Base-by-base conservation (phyloP, 768 basidiomycete species). In the Phanerochaete carnosa region DNA sequence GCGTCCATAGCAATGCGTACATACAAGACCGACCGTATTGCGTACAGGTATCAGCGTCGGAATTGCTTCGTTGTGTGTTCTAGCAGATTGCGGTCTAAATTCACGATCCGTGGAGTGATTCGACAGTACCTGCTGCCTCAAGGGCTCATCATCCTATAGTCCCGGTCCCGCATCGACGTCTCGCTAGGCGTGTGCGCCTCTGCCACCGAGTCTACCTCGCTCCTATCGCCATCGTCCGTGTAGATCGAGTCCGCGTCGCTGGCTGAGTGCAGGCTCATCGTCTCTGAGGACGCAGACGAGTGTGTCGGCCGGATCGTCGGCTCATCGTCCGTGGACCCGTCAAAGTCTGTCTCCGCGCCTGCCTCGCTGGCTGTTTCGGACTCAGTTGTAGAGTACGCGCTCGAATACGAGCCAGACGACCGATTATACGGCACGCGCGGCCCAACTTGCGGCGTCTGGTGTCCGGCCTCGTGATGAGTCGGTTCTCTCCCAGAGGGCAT, bases 311-410 rank as follows among this genome's bases (percentile, higher is more conserved):
- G 80, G 63, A 91, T 89, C n/a, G 89, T 91, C n/a, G 89, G 89
- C 70, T 91, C 89, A 62, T 91, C 89, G 60, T 90, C 89, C 25
- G 89, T 90, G 57, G 83, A 85, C 60, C 79, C 81, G 37, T 82
- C 86, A 50, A 82, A 77, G 52, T 80, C 83, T 1, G 79, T 79
- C 63, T 77, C 79, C 35, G 75, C 73, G 35, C 76, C 77, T 2
- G 73, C 69, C 23, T 75, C 73, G 54, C 71, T 72, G n/a, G 65
- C 57, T 59, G 70, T 58, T 59, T 70, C 67, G 11, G 69, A 65
- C 16, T 50, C 37, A 13, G 46, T 33, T 7, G 59, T 45, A 15
- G 69, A 70, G 33, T 50, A 59, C 19, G 58, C 45, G 28, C 55
- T 55, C 26, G 65, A 68, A 57, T 57, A 46, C 30, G 62, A 62